Conservation (phyloP, 1,284 basidiomycete genomes). For the Ceratorhiza oryzae-sativae region DNA sequence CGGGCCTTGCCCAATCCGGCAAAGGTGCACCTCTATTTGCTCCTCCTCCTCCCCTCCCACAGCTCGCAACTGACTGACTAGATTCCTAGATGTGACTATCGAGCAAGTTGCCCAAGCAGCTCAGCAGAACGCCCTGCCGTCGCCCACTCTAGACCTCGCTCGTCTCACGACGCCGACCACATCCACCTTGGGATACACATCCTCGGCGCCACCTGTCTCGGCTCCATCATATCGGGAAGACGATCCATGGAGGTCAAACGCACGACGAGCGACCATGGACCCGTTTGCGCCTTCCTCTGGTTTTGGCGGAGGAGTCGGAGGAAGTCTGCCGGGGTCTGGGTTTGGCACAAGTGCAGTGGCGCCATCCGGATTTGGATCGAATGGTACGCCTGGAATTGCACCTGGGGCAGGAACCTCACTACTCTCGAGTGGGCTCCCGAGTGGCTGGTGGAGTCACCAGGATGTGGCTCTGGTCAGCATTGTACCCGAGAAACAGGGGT, state of each 20-base stretch:
- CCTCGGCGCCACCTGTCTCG: slow-evolving; percentile 49
- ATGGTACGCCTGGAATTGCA: slow-evolving; percentile 40
- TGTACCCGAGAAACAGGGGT: slow-evolving; percentile 84
- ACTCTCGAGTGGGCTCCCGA: slow-evolving; percentile 72
- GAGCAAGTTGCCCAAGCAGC: slow-evolving; percentile 79
- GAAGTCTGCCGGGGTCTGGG: slow-evolving; percentile 13
- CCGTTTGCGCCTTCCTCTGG: slow-evolving; percentile 19
- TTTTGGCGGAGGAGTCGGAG: background rate
- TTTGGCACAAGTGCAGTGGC: background rate
- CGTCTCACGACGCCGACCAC: slow-evolving; percentile 57
- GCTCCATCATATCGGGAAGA: slow-evolving; percentile 58
- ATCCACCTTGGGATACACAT: slow-evolving; percentile 54
- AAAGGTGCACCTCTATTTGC: slow-evolving; percentile 68
- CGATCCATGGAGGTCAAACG: slow-evolving; percentile 71
- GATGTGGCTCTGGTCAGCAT: slow-evolving; percentile 70
- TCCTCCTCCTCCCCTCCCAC: slow-evolving; percentile 37
- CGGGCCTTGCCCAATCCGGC: slow-evolving; percentile 81
- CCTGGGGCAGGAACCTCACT: slow-evolving; percentile 60
- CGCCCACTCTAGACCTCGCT: slow-evolving; percentile 68
- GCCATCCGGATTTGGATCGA: slow-evolving; percentile 27
- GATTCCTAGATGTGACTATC: slow-evolving; percentile 70
- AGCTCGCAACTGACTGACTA: background rate
- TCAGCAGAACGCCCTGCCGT: slow-evolving; percentile 72
- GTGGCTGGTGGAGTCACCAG: slow-evolving; percentile 84
- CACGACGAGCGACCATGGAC: slow-evolving; percentile 44